Percentiles rank a stretch among this genome's conserved stretches.
Evolutionary conservation across 2,329 filamentous ascomycete species (phyloP).

Genomic region (Fusarium armeniacum): DNA sequence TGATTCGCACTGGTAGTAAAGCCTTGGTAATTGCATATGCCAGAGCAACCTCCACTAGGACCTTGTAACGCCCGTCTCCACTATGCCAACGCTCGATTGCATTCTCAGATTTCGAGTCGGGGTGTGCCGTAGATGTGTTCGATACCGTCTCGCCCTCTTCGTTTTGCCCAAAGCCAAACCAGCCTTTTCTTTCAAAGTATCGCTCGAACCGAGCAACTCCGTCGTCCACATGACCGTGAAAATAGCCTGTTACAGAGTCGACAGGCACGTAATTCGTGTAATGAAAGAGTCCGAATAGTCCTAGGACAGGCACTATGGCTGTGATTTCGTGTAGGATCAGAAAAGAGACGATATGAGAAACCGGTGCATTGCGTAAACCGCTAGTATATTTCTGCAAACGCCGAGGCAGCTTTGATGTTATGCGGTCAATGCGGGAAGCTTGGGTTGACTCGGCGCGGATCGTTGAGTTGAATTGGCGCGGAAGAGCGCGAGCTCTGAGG

Average conservation of each 20-base stretch:
- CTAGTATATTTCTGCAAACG: constrained; percentile 78
- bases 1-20: constrained; percentile 81
- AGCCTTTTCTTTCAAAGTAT: constrained; percentile 84
- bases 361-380: constrained; percentile 79
- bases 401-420: constrained; percentile 70
- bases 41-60: constrained; percentile 81
- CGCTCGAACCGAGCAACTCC: constrained; percentile 81
- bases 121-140: constrained; percentile 9
- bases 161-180: constrained; percentile 74
- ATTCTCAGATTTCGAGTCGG: constrained; percentile 45
- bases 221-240: constrained; percentile 66
- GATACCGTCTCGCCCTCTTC: constrained; percentile 26
- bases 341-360: constrained; percentile 88
- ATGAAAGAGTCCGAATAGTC: constrained; percentile 83
- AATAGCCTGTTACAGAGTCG: constrained; percentile 63
- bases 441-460: constrained; percentile 50
- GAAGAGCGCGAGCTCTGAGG: constrained; percentile 28
- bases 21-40: constrained; percentile 93
- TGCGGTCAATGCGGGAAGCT: constrained; percentile 58
- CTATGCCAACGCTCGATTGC: constrained; percentile 56
- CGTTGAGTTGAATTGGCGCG: constrained; percentile 16
- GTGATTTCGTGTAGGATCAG: constrained; percentile 93
- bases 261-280: constrained; percentile 80
- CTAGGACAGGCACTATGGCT: constrained; percentile 83
- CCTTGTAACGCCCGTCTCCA: constrained; percentile 64